Evolutionary conservation across 768 basidiomycete genomes (phyloP), one percentile per base, ranked within the genome.

Genomic region (Tulasnella calospora): DNA sequence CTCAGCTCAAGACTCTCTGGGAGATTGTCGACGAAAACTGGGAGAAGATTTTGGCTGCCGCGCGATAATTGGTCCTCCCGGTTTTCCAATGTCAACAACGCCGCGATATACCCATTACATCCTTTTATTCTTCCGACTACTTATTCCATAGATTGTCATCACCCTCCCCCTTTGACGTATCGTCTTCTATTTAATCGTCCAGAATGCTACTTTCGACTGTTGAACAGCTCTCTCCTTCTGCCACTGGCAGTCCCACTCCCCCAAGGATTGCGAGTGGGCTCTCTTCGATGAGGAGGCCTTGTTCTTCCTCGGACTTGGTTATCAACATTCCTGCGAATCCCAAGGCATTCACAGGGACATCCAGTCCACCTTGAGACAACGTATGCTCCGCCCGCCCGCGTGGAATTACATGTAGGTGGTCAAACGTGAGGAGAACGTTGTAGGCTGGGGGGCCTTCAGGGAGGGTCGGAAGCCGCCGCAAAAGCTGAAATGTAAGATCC

Each of bases 321-420:
- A 98, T 88, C 79, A 98, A 81, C 91, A 94, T 90, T 0, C 96
- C 96, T 9, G 94, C 93, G 83, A 92, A 98, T 19, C 94, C 96
- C 71, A 98, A 87, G 69, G 96, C 88, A 83, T 98, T 98, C 61
- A 98, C 87, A 81, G 89, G 89, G 36, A 98, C 82, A 76, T 41
- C 55, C 44, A 89, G 88, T n/a, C 89, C 89, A 2, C 88, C 89
- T 73, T 86, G 87, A 75, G 84, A 79, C 6, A 92, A 84, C 15
- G 82, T 83, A 83, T 92, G 88, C n/a, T 83, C 84, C 82, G 95
- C 94, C 41, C 85, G 84, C 72, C 86, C 87, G 51, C 96, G 90
- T 40, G 96, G 96, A 82, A 98, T 90, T 78, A 98, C 78, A 83
- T 97, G 91, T 78, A 98, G 86, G 85, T 98, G 95, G 79, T 93